Conservation (phyloP, 768 basidiomycete genomes). For the Dendrothele bispora region DNA sequence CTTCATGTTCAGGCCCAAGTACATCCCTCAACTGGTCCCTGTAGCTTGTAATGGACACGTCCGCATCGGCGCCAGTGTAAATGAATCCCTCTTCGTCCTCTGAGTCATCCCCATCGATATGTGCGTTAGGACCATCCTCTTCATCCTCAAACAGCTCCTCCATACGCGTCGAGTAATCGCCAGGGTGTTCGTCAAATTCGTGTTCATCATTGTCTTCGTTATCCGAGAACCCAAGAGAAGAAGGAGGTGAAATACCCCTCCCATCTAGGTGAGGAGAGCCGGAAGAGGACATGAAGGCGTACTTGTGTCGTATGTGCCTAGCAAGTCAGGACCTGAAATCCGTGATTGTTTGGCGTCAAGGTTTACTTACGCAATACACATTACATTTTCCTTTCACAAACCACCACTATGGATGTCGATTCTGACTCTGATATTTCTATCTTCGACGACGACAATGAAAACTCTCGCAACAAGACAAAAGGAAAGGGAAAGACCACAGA, state of each 20-base stretch:
- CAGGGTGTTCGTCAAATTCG: conserved; percentile 36
- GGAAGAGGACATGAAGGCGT: too few relatives aligned
- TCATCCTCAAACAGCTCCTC: conserved; percentile 60
- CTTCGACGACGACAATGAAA: conserved; percentile 46
- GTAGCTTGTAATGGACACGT: conserved; percentile 54
- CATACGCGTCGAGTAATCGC: conserved; percentile 69
- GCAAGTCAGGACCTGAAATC: too few relatives aligned
- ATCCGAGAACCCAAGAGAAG: conserved; percentile 36
- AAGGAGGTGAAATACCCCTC: too few relatives aligned
- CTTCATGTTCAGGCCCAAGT: conserved; percentile 61
- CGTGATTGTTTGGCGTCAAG: too few relatives aligned
- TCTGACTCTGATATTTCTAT: conserved; percentile 75
- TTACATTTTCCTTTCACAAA: too few relatives aligned
- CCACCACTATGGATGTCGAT: conserved; percentile 50
- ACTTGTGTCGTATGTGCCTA: too few relatives aligned
- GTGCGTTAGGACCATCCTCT: conserved; percentile 30
- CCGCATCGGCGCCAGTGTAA: conserved; percentile 71
- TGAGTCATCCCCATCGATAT: conserved; percentile 35
- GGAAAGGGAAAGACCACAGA: conserved; percentile 49
- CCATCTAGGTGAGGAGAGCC: too few relatives aligned
- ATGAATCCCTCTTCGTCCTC: conserved; percentile 67
- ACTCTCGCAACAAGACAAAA: conserved; percentile 41
- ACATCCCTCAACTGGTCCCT: conserved; percentile 69
- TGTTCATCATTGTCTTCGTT: conserved; percentile 41
- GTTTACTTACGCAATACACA: too few relatives aligned